Evolutionary conservation across 2,329 filamentous ascomycete genomes (phyloP).

Genomic region (Arthrobotrys conoides): DNA sequence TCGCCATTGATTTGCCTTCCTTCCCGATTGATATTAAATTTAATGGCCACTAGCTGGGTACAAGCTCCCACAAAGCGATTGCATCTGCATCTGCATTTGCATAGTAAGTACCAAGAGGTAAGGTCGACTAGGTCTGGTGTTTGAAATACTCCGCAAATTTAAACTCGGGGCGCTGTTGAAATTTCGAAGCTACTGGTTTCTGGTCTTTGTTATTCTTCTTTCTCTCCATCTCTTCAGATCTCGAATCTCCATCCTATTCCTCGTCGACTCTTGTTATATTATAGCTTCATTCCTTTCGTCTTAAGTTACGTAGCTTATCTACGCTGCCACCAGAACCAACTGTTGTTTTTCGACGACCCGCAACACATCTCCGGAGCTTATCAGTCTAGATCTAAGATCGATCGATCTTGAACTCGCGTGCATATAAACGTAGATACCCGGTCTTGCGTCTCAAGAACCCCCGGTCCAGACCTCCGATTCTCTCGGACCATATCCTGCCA

Average conservation of each 20-base stretch:
- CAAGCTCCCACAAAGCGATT: not conserved
- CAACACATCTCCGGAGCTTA: conserved; percentile 50
- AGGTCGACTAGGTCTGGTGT: conserved; percentile 17
- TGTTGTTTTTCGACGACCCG: conserved; percentile 38
- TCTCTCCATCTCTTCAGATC: conserved; percentile 1
- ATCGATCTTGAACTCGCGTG: conserved; percentile 16
- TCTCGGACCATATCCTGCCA: not conserved
- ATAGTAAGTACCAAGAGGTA: not conserved
- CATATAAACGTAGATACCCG: conserved; percentile 31
- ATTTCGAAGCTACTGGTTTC: conserved; percentile 21
- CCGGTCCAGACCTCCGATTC: not conserved
- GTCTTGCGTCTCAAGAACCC: conserved; percentile 6
- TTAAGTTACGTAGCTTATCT: not conserved
- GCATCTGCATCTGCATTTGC: not conserved
- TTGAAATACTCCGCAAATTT: conserved; percentile 53
- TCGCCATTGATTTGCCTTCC: conserved; percentile 60
- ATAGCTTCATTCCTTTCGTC: conserved; percentile 20
- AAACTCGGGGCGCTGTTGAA: conserved; percentile 16
- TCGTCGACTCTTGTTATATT: not conserved
- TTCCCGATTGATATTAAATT: conserved; percentile 51
- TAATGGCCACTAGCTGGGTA: not conserved
- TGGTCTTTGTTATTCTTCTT: conserved; percentile 16
- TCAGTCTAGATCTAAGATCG: conserved; percentile 35
- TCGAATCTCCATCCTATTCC: not conserved
- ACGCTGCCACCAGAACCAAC: not conserved